Evolutionary conservation across 208 protist genomes (phyloP).

Genomic region (Trypanosoma boissoni): DNA sequence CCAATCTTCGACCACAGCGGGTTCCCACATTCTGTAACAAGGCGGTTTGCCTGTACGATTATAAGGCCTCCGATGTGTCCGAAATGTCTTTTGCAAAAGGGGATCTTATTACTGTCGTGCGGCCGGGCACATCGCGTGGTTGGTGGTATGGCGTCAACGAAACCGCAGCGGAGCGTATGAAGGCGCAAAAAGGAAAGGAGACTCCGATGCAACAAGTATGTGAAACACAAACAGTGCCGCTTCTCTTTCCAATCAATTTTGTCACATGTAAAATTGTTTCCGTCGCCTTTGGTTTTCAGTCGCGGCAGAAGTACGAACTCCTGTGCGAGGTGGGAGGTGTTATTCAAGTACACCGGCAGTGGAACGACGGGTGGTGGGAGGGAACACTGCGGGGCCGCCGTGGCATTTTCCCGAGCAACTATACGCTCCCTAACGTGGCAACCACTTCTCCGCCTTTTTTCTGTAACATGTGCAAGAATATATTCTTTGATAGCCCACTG

Average conservation of each 20-base stretch:
- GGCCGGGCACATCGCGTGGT: conserved; percentile 41
- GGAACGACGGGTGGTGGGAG: conserved; percentile 91
- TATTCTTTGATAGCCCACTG: conserved; percentile 12
- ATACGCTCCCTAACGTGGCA: conserved; percentile 67
- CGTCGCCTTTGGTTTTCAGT: conserved; percentile 49
- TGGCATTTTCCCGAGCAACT: conserved; percentile 86
- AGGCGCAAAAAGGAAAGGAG: not conserved
- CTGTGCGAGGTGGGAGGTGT: conserved; percentile 46
- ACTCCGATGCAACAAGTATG: not conserved
- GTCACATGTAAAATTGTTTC: conserved; percentile 72
- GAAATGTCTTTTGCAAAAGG: conserved; percentile 57
- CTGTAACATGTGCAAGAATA: conserved; percentile 53
- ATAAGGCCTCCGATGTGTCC: conserved; percentile 29
- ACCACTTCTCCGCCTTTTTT: conserved; percentile 60
- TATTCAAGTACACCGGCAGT: conserved; percentile 68
- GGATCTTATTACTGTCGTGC: conserved; percentile 55
- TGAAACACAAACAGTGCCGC: conserved; percentile 12
- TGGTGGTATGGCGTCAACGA: conserved; percentile 77
- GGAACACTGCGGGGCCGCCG: conserved; percentile 49
- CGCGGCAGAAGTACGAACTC: conserved; percentile 43
- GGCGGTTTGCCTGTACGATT: conserved; percentile 61
- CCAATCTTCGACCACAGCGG: conserved; percentile 14
- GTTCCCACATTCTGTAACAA: conserved; percentile 40
- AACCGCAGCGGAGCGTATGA: conserved; percentile 4
- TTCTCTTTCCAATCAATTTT: conserved; percentile 69